Evolutionary conservation across 2,329 filamentous ascomycete species (phyloP).

Genomic region (Phyllosticta citriasiana): DNA sequence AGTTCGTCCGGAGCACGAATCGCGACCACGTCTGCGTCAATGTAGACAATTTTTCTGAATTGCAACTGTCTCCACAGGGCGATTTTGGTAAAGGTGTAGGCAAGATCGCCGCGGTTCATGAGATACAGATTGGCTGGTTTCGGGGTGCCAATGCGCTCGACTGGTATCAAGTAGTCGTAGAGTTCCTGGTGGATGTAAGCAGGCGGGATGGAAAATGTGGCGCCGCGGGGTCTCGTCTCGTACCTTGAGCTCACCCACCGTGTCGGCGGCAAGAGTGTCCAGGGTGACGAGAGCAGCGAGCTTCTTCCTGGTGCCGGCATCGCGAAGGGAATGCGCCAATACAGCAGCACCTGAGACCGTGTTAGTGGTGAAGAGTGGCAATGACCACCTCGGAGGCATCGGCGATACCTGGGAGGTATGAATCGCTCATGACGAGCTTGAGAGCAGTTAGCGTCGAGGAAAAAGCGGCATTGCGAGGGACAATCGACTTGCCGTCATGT

Average conservation of each 20-base stretch:
- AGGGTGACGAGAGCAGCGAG: constrained; percentile 75
- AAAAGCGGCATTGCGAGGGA: not conserved
- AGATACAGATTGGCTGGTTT: constrained; percentile 74
- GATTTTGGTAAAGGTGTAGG: constrained; percentile 94
- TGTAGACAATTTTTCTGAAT: constrained; percentile 85
- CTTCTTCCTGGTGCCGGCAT: constrained; percentile 78
- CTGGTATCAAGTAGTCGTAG: constrained; percentile 82
- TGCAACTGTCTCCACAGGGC: constrained; percentile 85
- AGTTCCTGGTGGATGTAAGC: constrained; percentile 46
- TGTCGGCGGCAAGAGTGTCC: constrained; percentile 65
- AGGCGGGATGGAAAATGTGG: constrained; percentile 7
- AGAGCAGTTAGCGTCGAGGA: constrained; percentile 17
- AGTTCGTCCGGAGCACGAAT: constrained; percentile 87
- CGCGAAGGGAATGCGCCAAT: constrained; percentile 85
- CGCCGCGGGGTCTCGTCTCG: not conserved
- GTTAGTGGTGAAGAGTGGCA: constrained; percentile 2
- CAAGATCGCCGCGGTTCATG: constrained; percentile 83
- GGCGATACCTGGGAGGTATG: constrained; percentile 75
- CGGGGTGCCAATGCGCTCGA: constrained; percentile 67
- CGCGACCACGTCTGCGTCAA: constrained; percentile 90
- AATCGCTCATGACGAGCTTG: constrained; percentile 85
- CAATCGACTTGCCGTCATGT: constrained; percentile 49
- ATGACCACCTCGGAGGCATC: not conserved
- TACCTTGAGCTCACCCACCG: constrained; percentile 70
- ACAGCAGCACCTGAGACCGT: constrained; percentile 66